These are phyloP conservation scores for Neocatenulostroma microsporum DNA, from an alignment of 2,329 filamentous ascomycete genomes.

Conservation along the genomic window DNA sequence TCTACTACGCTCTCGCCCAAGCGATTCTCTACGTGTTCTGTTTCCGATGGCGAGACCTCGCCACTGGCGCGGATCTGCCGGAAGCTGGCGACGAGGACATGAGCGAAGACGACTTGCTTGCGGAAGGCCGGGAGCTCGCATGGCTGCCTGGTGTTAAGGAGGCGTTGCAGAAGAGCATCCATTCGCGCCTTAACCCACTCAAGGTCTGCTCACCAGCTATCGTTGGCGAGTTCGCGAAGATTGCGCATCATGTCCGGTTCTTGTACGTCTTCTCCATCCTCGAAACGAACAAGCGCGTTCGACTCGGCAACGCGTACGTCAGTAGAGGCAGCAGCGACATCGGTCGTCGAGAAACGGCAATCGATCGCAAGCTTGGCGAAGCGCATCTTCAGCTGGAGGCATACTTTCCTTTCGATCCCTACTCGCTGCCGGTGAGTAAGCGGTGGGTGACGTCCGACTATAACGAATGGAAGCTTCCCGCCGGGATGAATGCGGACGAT, in stretches of 20 bases:
- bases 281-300: slow-evolving; percentile 84
- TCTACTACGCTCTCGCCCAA: slow-evolving; percentile 84
- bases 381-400: slow-evolving; percentile 79
- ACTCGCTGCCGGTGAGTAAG: slow-evolving; percentile 78
- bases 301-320: slow-evolving; percentile 60
- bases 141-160: slow-evolving; percentile 72
- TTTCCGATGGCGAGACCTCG: slow-evolving; percentile 92
- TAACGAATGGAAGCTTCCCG: slow-evolving; percentile 67
- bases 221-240: slow-evolving; percentile 81
- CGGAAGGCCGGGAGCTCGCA: slow-evolving; percentile 62
- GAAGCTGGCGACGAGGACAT: slow-evolving; percentile 37
- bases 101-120: slow-evolving; percentile 48
- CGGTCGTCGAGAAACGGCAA: slow-evolving; percentile 49
- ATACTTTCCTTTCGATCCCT: slow-evolving; percentile 97
- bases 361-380: slow-evolving; percentile 55
- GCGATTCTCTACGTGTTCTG: slow-evolving; percentile 92
- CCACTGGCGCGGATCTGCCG: slow-evolving; percentile 46
- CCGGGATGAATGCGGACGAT: slow-evolving; percentile 51
- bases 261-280: slow-evolving; percentile 84
- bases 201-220: slow-evolving; percentile 90
- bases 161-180: slow-evolving; percentile 67
- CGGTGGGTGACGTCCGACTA: slow-evolving; percentile 83
- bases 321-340: slow-evolving; percentile 40
- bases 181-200: slow-evolving; percentile 84
- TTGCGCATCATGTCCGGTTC: slow-evolving; percentile 77